Evolutionary conservation across 805 yeast genomes (phyloP).

Genomic region (Cyberlindnera americana): DNA sequence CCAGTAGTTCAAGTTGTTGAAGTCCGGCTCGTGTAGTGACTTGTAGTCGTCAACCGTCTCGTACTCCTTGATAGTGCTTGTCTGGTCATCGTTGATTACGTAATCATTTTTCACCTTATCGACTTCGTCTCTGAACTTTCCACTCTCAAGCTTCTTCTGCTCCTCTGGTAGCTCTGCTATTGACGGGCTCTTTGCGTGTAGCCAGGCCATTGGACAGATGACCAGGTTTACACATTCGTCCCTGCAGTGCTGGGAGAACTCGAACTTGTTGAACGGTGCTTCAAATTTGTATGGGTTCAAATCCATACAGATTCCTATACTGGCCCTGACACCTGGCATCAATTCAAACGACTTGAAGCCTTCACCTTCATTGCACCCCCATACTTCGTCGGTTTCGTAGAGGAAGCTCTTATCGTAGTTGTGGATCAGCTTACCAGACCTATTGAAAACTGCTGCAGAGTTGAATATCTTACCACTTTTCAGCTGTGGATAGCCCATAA

Average conservation of each 20-base stretch:
- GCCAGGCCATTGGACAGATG: constrained; percentile 87
- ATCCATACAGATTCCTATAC: constrained; percentile 93
- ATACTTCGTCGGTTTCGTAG: constrained; percentile 72
- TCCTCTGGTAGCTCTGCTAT: constrained; percentile 19
- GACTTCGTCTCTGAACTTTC: constrained; percentile 8
- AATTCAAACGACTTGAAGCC: constrained; percentile 50
- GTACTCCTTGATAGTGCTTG: constrained; percentile 7
- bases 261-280: constrained; percentile 74
- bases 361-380: constrained; percentile 72
- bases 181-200: constrained; percentile 47
- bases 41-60: constrained; percentile 23
- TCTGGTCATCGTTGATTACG: constrained; percentile 10
- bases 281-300: constrained; percentile 80
- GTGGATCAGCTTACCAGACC: constrained; percentile 52
- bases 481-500: constrained; percentile 80
- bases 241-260: constrained; percentile 57
- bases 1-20: constrained; percentile 67
- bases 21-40: constrained; percentile 39
- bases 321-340: constrained; percentile 36
- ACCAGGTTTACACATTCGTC: constrained; percentile 49
- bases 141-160: constrained; percentile 16
- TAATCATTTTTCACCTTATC: constrained; percentile 21
- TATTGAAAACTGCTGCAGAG: constrained; percentile 63
- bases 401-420: constrained; percentile 76
- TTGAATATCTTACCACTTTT: constrained; percentile 46